phyloP scores from a whole-genome alignment of 1,139 yeast species.

The Candida dubliniensis region DNA sequence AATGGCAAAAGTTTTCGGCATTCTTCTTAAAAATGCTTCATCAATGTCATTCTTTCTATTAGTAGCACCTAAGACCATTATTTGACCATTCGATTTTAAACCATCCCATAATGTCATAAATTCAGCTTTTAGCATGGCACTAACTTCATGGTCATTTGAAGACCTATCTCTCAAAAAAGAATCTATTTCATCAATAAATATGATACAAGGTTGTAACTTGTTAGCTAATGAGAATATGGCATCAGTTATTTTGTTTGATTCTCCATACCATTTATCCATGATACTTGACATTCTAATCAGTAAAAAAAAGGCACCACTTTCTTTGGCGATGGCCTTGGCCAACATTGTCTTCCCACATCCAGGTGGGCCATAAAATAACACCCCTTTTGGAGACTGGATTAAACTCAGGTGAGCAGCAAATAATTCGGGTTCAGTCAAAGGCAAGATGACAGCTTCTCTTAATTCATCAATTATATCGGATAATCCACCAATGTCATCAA shows the following conservation, averaged over 20 bases:
- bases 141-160: constrained; percentile 89
- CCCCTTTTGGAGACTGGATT: constrained; percentile 92
- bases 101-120: constrained; percentile 99
- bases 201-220: constrained; percentile 90
- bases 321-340: constrained; percentile 92
- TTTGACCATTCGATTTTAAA: constrained; percentile 69
- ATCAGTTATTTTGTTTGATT: constrained; percentile 89
- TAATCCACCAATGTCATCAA: constrained; percentile 86
- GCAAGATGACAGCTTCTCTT: constrained; percentile 84
- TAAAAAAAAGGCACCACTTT: constrained; percentile 88
- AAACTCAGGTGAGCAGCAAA: constrained; percentile 63
- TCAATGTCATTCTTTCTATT: constrained; percentile 92
- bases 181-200: constrained; percentile 95
- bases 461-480: constrained; percentile 80
- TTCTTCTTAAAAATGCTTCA: constrained; percentile 84
- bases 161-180: constrained; percentile 87
- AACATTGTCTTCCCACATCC: constrained; percentile 98
- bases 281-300: constrained; percentile 91
- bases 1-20: constrained; percentile 89
- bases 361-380: constrained; percentile 91
- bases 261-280: constrained; percentile 99
- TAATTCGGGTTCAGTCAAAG: constrained; percentile 72
- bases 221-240: constrained; percentile 89
- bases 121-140: constrained; percentile 92
- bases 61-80: constrained; percentile 92